Conservation (phyloP, 2,329 filamentous ascomycete species). For the Ceratocystis destructans region DNA sequence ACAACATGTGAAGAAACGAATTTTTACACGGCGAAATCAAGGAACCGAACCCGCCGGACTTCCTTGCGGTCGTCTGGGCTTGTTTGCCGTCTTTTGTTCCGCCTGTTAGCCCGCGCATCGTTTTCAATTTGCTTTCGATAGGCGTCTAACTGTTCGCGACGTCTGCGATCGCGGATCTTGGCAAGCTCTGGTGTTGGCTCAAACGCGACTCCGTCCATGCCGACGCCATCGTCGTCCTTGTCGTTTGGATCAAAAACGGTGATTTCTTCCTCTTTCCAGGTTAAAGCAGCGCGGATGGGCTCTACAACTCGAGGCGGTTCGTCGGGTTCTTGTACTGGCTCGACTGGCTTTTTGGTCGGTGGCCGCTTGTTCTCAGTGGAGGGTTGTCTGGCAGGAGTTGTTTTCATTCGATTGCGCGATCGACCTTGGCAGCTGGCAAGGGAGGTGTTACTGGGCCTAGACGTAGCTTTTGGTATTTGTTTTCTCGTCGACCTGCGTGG, state of each 20-base stretch:
- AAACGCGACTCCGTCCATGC: constrained; percentile 55
- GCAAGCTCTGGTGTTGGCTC: constrained; percentile 49
- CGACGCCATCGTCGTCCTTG: constrained; percentile 51
- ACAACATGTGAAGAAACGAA: not conserved
- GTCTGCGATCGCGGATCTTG: constrained; percentile 41
- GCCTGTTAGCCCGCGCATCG: constrained; percentile 38
- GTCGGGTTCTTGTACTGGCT: not conserved
- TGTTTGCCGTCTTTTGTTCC: constrained; percentile 16
- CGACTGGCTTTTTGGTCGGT: not conserved
- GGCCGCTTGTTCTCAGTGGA: not conserved
- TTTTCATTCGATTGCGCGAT: constrained; percentile 1
- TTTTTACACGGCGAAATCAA: constrained; percentile 6
- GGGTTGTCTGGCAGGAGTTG: not conserved
- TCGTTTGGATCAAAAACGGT: constrained; percentile 52
- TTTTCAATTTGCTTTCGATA: constrained; percentile 48
- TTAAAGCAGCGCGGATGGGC: constrained; percentile 44
- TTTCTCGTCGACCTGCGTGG: constrained; percentile 11
- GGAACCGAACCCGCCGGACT: constrained; percentile 14
- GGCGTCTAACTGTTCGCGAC: constrained; percentile 47
- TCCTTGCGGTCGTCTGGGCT: constrained; percentile 5
- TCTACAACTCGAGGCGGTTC: constrained; percentile 31
- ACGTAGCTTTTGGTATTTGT: not conserved
- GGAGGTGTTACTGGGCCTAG: not conserved
- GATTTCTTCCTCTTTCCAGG: constrained; percentile 56
- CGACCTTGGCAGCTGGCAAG: constrained; percentile 1